phyloP scores from a whole-genome alignment of 164 flowering plant species.

The Annona squamosa region DNA sequence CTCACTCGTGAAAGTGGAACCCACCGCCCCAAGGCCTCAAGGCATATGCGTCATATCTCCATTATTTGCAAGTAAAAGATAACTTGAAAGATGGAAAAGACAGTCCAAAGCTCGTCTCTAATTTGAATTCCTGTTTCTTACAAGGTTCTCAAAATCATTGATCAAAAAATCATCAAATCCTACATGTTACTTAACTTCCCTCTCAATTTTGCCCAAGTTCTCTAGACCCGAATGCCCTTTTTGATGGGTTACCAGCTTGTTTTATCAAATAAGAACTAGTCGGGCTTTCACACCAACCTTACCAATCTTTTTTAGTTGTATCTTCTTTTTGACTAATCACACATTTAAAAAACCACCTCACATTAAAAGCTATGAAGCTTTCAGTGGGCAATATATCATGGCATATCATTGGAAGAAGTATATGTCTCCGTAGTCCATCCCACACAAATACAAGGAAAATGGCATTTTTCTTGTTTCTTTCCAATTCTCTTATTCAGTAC shows the following conservation, averaged over 20 bases:
- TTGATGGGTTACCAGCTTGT: background rate
- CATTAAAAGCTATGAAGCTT: conserved; percentile 14
- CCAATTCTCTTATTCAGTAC: background rate
- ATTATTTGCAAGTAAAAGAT: too few relatives aligned
- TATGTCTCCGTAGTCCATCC: too few relatives aligned
- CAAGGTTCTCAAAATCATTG: too few relatives aligned
- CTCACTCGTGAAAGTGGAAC: too few relatives aligned
- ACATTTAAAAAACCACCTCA: background rate
- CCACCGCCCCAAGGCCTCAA: too few relatives aligned
- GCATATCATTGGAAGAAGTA: background rate
- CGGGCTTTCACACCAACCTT: conserved; percentile 42
- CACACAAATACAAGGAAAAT: conserved; percentile 11
- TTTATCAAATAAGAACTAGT: conserved; percentile 25
- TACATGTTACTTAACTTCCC: too few relatives aligned
- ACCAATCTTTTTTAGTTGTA: conserved; percentile 45
- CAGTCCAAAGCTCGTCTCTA: too few relatives aligned
- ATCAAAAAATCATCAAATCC: too few relatives aligned
- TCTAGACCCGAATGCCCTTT: background rate
- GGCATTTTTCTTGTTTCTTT: conserved; percentile 13
- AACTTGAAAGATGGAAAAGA: too few relatives aligned
- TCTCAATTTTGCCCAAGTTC: background rate
- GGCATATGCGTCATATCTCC: too few relatives aligned
- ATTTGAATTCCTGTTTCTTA: too few relatives aligned
- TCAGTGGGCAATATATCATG: background rate
- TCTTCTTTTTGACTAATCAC: conserved; percentile 60